A percentile compares a stretch with the other conserved stretches of the same genome.
phyloP scores from a whole-genome alignment of 1,284 basidiomycete species.

The Rhodofomes roseus region DNA sequence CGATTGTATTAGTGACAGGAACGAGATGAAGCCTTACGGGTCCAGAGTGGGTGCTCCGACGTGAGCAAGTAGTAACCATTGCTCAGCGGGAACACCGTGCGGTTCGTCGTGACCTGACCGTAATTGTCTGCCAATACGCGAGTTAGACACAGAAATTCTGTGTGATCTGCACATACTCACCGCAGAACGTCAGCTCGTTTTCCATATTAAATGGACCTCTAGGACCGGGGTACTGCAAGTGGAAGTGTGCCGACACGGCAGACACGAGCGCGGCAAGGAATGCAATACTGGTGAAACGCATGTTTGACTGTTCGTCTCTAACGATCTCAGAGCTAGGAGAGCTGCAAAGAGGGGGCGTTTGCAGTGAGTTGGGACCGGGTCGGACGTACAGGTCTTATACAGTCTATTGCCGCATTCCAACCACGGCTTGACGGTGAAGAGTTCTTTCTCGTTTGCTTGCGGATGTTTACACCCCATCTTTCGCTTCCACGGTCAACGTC shows the following conservation, averaged over 20 bases:
- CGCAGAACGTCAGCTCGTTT: conserved; percentile 56
- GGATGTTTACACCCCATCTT: conserved; percentile 9
- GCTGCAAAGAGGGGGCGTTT: conserved; percentile 6
- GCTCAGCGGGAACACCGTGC: conserved; percentile 61
- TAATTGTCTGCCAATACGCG: conserved; percentile 45
- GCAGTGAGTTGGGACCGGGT: conserved; percentile 1
- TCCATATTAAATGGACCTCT: conserved; percentile 57
- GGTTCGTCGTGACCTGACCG: conserved; percentile 36
- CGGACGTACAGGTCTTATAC: background rate
- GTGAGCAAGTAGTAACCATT: conserved; percentile 51
- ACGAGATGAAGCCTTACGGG: too few relatives aligned
- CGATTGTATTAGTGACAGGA: too few relatives aligned
- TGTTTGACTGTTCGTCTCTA: conserved; percentile 16
- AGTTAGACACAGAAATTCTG: background rate
- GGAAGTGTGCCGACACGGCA: conserved; percentile 62
- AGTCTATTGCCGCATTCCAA: background rate
- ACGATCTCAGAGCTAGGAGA: background rate
- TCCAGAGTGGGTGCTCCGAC: conserved; percentile 58
- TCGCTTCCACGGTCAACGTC: background rate
- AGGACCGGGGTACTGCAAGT: conserved; percentile 60
- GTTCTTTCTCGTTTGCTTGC: conserved; percentile 30
- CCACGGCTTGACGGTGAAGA: conserved; percentile 20
- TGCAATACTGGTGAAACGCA: conserved; percentile 32
- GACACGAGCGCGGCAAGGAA: conserved; percentile 24
- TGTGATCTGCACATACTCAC: conserved; percentile 27